phyloP scores from a whole-genome alignment of 176 grass and related monocot genomes.

The Coix lacrymajobi region DNA sequence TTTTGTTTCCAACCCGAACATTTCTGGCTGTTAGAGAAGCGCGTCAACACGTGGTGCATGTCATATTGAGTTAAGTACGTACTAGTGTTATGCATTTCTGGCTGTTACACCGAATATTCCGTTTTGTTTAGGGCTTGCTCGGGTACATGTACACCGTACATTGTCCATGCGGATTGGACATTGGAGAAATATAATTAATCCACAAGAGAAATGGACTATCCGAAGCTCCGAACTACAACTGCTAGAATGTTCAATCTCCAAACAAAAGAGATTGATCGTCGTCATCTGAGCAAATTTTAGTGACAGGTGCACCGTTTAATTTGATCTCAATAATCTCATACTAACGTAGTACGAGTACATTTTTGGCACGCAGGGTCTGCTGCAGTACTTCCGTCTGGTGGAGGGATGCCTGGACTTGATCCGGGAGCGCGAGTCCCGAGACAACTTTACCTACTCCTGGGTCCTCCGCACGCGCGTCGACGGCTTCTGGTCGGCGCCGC shows the following conservation, averaged over 20 bases:
- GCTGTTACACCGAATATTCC: too few species aligned
- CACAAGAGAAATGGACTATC: too few species aligned
- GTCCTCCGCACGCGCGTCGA: slow-evolving; percentile 73
- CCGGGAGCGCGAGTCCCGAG: slow-evolving; percentile 37
- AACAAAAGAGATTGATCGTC: too few species aligned
- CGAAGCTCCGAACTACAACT: too few species aligned
- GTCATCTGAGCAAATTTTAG: too few species aligned
- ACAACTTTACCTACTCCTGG: slow-evolving; percentile 57
- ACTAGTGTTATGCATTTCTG: too few species aligned
- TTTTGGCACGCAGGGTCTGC: slow-evolving; percentile 39
- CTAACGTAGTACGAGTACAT: too few species aligned
- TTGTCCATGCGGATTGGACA: too few species aligned
- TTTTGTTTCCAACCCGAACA: neutral
- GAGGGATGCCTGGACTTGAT: slow-evolving; percentile 77
- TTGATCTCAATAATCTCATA: neutral
- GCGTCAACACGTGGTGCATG: neutral
- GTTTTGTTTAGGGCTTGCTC: too few species aligned
- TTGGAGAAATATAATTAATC: too few species aligned
- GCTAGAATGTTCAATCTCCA: too few species aligned
- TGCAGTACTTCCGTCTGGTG: slow-evolving; percentile 69
- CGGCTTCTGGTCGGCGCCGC: slow-evolving; percentile 55
- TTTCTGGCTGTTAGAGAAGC: neutral
- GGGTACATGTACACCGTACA: too few species aligned
- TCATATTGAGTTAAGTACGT: neutral
- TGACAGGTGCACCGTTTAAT: neutral